These are phyloP conservation scores for Sodiomyces alkalinus DNA, from an alignment of 2,329 filamentous ascomycete genomes.

Conservation along the genomic window DNA sequence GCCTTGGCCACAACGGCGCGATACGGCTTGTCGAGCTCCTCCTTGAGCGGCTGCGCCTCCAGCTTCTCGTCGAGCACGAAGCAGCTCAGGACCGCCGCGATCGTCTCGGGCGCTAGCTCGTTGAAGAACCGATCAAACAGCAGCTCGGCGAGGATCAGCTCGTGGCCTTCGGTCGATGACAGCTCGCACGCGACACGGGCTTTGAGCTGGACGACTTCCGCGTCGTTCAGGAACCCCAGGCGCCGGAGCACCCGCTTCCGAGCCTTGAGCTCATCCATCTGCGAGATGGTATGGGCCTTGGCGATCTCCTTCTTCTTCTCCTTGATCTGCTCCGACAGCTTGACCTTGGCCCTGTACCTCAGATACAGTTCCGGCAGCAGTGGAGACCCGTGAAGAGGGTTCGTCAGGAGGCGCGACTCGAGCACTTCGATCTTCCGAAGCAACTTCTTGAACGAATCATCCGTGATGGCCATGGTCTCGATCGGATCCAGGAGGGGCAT, in stretches of 20 bases:
- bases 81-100: constrained; percentile 73
- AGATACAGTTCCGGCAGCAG: constrained; percentile 73
- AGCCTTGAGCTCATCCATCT: constrained; percentile 91
- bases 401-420: constrained; percentile 75
- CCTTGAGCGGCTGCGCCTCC: constrained; percentile 60
- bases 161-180: constrained; percentile 78
- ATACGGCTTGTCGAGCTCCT: constrained; percentile 75
- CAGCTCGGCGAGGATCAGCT: constrained; percentile 81
- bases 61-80: constrained; percentile 98
- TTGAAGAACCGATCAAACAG: constrained; percentile 98
- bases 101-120: constrained; percentile 75
- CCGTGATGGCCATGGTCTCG: constrained; percentile 88
- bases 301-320: constrained; percentile 74
- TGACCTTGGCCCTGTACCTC: constrained; percentile 71
- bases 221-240: constrained; percentile 88
- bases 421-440: constrained; percentile 93
- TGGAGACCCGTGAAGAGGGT: constrained; percentile 83
- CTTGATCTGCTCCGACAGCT: constrained; percentile 66
- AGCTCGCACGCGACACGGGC: constrained; percentile 96
- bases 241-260: constrained; percentile 90
- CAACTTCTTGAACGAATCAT: constrained; percentile 86
- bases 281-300: constrained; percentile 73
- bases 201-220: constrained; percentile 91
- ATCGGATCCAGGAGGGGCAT: constrained; percentile 81
- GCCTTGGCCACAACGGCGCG: constrained; percentile 80